Conservation (phyloP, 2,329 filamentous ascomycete genomes). For the Penicillium sp. region DNA sequence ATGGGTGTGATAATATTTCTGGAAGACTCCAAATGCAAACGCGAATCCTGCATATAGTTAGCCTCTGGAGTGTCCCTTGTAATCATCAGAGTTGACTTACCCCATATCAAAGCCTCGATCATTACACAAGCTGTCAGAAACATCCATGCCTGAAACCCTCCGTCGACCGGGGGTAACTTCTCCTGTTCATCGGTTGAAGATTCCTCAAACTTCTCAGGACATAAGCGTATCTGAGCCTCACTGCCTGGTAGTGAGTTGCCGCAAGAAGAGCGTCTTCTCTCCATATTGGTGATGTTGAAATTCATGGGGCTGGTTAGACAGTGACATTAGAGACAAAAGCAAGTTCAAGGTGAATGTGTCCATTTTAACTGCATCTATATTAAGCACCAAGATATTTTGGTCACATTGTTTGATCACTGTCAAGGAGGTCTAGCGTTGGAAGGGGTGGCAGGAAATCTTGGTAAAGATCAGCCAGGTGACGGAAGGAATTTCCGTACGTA, state of each 20-base stretch:
- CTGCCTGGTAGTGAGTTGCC: constrained; percentile 5
- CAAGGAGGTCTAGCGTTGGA: constrained; percentile 6
- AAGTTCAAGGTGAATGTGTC: background rate
- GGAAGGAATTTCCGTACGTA: constrained; percentile 15
- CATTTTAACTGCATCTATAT: constrained; percentile 6
- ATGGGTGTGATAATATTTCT: constrained; percentile 32
- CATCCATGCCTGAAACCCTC: constrained; percentile 44
- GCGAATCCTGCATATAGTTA: constrained; percentile 20
- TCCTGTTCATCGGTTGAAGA: background rate
- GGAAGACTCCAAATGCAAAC: constrained; percentile 32
- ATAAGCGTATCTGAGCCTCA: constrained; percentile 7
- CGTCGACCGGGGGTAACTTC: constrained; percentile 33
- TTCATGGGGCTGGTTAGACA: background rate
- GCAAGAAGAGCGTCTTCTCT: background rate
- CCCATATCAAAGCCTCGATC: constrained; percentile 56
- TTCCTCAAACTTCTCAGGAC: constrained; percentile 1
- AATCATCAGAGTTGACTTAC: constrained; percentile 28
- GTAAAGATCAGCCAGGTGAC: constrained; percentile 13
- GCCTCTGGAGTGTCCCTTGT: background rate
- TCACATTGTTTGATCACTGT: constrained; percentile 17
- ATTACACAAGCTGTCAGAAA: constrained; percentile 52
- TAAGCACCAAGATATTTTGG: background rate
- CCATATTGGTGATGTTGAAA: background rate
- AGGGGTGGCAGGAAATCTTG: constrained; percentile 14
- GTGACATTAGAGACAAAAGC: background rate